Evolutionary conservation across 1,139 yeast genomes (phyloP).

Genomic region (Yamadazyma aaseri): DNA sequence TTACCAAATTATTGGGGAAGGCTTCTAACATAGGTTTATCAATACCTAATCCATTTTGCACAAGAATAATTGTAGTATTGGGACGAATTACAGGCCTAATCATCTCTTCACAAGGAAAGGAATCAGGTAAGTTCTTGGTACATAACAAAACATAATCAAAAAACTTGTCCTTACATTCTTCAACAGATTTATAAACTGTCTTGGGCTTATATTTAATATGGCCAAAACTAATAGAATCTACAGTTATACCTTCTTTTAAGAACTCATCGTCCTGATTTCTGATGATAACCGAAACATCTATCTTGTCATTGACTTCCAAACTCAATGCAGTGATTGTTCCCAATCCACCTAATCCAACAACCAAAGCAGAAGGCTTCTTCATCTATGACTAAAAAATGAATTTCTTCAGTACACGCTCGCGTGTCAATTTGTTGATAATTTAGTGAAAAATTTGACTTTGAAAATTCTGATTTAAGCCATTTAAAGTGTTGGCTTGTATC

Average conservation of each 20-base stretch:
- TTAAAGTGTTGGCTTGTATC: too few species aligned
- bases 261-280: conserved; percentile 66
- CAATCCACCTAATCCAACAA: conserved; percentile 55
- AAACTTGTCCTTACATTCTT: conserved; percentile 30
- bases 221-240: conserved; percentile 66
- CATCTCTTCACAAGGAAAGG: conserved; percentile 55
- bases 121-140: conserved; percentile 76
- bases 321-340: conserved; percentile 70
- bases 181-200: conserved; percentile 38
- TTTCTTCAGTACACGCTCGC: conserved; percentile 1
- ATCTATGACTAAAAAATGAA: background rate
- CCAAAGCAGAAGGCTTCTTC: conserved; percentile 31
- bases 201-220: conserved; percentile 55
- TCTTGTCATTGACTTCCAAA: conserved; percentile 41
- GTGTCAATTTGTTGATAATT: conserved; percentile 2
- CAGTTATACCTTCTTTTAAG: conserved; percentile 50
- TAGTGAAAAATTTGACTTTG: background rate
- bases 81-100: conserved; percentile 54
- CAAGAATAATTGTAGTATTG: conserved; percentile 55
- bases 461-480: background rate
- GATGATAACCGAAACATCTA: conserved; percentile 59
- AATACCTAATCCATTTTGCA: conserved; percentile 76
- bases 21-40: conserved; percentile 58
- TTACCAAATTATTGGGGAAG: conserved; percentile 57
- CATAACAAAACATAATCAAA: conserved; percentile 69